Conservation (phyloP, 2,329 filamentous ascomycete genomes). For the Fusarium anguioides region DNA sequence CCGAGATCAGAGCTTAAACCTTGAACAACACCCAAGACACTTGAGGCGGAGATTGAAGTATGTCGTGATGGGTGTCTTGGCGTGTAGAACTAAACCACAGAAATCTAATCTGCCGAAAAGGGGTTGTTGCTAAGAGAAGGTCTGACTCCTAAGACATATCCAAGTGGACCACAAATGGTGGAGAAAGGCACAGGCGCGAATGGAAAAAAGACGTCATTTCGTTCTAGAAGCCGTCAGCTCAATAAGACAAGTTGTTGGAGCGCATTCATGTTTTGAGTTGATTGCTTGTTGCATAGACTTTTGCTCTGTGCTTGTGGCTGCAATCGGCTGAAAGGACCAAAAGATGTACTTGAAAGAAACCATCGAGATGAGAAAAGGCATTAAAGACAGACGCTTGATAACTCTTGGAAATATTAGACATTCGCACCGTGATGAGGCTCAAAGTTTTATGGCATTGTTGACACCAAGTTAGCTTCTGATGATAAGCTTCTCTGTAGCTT, state of each 20-base stretch:
- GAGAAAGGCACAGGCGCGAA: conserved; percentile 16
- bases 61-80: conserved; percentile 37
- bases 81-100: conserved; percentile 31
- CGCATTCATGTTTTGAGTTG: conserved; percentile 2
- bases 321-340: conserved; percentile 10
- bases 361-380: background rate
- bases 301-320: background rate
- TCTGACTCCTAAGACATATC: conserved; percentile 6
- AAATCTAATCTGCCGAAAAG: conserved; percentile 44
- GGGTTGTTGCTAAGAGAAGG: conserved; percentile 29
- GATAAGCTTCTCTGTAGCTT: background rate
- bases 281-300: background rate
- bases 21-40: conserved; percentile 11
- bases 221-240: conserved; percentile 19
- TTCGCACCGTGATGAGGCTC: background rate
- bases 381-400: background rate
- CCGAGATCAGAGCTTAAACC: conserved; percentile 31
- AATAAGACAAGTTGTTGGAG: conserved; percentile 12
- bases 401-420: background rate
- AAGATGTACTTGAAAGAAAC: background rate
- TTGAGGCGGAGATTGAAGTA: conserved; percentile 33
- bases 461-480: background rate
- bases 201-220: background rate
- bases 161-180: conserved; percentile 27
- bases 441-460: background rate